Evolutionary conservation across 2,329 filamentous ascomycete genomes (phyloP), one percentile per base, ranked within the genome.

Genomic region (Neopestalotiopsis sp.): DNA sequence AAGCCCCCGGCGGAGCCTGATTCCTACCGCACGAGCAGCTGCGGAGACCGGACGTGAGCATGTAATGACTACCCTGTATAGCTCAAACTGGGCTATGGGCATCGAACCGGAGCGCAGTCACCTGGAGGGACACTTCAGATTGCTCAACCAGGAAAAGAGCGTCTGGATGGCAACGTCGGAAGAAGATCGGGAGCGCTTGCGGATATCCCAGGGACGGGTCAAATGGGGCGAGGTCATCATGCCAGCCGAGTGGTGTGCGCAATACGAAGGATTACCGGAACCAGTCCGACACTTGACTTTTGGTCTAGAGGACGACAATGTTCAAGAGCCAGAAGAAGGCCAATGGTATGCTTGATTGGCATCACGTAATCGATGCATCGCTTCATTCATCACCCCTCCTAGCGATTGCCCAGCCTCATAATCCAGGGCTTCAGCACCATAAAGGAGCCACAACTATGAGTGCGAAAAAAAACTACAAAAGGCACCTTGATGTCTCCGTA

Each of bases 141-240:
- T 65, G 12, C 30, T 40, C 4, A 10, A 13, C 3, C 24, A 53
- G 12, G 32, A 30, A 5, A 20, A 7, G n/a, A 32, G 32, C 40
- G 6, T 40, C 14, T 13, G 20, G 2, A 6, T 9, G 20, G 38
- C 7, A 66, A 24, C 3, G 5, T n/a, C n/a, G 20, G 3, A 4
- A 17, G 20, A 58, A 13, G 28, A 40, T 14, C 17, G 28, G 28
- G 30, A 6, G 20, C 30, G 38, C 3, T 10, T 24, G n/a, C 3
- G 2, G 20, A 20, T 66, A 40, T 66, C 64, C 4, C 64, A 40
- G 30, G 32, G 24, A n/a, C 28, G 38, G 10, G n/a, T 57, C 3
- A 57, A 58, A 20, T 66, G 64, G 64, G 49, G 45, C 20, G 49
- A 40, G 34, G 34, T 62, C 6, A 6, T n/a, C 32, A 62, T 62